Evolutionary conservation across 2,329 filamentous ascomycete species (phyloP), one percentile per base, ranked within the genome.

Genomic region (Colletotrichum aenigma): DNA sequence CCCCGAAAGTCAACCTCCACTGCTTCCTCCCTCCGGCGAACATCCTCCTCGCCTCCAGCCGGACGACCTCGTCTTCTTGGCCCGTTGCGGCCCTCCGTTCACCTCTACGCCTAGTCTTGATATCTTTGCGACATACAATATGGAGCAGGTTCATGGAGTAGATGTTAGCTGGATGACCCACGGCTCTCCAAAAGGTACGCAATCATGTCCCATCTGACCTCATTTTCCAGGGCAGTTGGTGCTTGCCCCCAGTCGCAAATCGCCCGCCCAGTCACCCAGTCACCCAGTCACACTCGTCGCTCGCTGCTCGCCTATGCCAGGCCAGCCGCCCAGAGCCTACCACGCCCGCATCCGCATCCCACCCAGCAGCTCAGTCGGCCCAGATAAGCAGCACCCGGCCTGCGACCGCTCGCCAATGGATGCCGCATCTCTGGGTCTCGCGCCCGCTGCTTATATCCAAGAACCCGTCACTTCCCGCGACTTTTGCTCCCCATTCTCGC

Each of bases 161-260:
- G 95, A 98, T 86, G 95, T 97, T 82, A 96, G 94, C 85, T 98
- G 95, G 95, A 94, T 97, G 88, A 90, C 90, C 80, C 94, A 97
- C 85, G 94, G 94, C 82, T 92, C 93, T 80, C 92, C 93, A 78
- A 96, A 94, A 93, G 95, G 95, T 95, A 89, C 85, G 90, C 85
- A 74, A 62, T 64, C 43, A 56, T 66, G 65, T 65, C 65, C 65
- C 65, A 58, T 76, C 74, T 74, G 74, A 76, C 70, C 74, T 76
- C 74, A 74, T 76, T 69, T 69, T 65, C 65, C 67, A 64, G 62
- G 60, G 36, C 66, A 62, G 71, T 58, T 71, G 66, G 66, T 71
- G 26, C 36, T 58, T 61, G 21, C 61, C 71, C 43, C 64, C 71
- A 65, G 62, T 73, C 62, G 70, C 56, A 28, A 58, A 62, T 58